Conservation (phyloP, 495 filamentous ascomycete genomes). For the Penicillium goetzii region DNA sequence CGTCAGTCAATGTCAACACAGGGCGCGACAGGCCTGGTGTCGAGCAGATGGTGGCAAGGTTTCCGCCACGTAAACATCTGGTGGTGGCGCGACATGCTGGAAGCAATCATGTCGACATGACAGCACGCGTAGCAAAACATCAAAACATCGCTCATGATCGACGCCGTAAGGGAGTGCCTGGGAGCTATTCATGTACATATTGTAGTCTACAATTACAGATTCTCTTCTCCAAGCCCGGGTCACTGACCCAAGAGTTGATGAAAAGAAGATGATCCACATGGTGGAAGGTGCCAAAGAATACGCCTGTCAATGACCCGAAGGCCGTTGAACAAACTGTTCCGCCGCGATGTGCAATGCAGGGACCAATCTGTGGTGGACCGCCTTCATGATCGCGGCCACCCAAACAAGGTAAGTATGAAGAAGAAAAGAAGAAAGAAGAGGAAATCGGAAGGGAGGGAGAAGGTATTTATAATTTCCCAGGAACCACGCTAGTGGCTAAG, state of each 20-base stretch:
- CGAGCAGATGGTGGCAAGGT: no score
- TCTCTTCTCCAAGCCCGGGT: constrained; percentile 57
- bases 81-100: no score
- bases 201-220: background rate
- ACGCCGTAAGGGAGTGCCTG: no score
- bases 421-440: constrained; percentile 52
- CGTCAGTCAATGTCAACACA: no score
- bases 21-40: no score
- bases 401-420: constrained; percentile 79
- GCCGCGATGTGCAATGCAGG: constrained; percentile 74
- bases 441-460: constrained; percentile 20
- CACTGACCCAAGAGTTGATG: constrained; percentile 51
- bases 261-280: constrained; percentile 52
- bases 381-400: constrained; percentile 64
- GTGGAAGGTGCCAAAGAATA: constrained; percentile 67
- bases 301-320: constrained; percentile 67
- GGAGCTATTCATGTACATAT: background rate
- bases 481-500: constrained; percentile 40
- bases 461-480: constrained; percentile 32
- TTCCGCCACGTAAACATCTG: no score
- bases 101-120: background rate
- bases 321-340: constrained; percentile 62
- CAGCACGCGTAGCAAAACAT: no score
- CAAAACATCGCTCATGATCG: no score
- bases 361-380: constrained; percentile 61